phyloP scores from a whole-genome alignment of 164 flowering plant species.

The Macadamia integrifolia region DNA sequence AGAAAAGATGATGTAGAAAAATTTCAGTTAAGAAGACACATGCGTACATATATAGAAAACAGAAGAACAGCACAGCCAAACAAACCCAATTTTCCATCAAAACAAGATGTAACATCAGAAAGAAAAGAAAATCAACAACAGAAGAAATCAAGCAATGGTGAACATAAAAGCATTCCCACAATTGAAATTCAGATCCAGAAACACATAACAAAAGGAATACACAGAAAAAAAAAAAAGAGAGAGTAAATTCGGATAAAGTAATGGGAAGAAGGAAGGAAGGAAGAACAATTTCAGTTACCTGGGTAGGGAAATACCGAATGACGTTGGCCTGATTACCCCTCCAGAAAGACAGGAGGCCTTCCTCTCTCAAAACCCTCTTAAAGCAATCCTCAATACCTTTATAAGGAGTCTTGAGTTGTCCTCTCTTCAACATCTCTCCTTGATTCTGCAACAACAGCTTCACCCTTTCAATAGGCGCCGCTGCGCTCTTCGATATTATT shows the following conservation, averaged over 20 bases:
- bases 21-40: too few species aligned
- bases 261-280: neutral
- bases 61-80: neutral
- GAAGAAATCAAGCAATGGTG: neutral
- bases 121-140: neutral
- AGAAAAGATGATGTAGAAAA: too few species aligned
- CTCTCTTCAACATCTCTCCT: constrained; percentile 81
- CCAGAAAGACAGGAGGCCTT: constrained; percentile 81
- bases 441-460: constrained; percentile 91
- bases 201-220: too few species aligned
- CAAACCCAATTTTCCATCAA: neutral
- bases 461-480: constrained; percentile 94
- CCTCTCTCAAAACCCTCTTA: constrained; percentile 65
- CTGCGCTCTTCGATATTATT: constrained; percentile 61
- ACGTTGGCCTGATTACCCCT: constrained; percentile 94
- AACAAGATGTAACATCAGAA: neutral
- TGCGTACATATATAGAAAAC: too few species aligned
- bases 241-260: neutral
- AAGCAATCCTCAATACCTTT: constrained; percentile 66
- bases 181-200: neutral
- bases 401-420: constrained; percentile 64
- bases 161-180: neutral
- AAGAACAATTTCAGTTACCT: constrained; percentile 38
- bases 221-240: too few species aligned
- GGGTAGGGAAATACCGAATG: constrained; percentile 93